Evolutionary conservation across 2,329 filamentous ascomycete species (phyloP).

Genomic region (Leptographium galeiforme): DNA sequence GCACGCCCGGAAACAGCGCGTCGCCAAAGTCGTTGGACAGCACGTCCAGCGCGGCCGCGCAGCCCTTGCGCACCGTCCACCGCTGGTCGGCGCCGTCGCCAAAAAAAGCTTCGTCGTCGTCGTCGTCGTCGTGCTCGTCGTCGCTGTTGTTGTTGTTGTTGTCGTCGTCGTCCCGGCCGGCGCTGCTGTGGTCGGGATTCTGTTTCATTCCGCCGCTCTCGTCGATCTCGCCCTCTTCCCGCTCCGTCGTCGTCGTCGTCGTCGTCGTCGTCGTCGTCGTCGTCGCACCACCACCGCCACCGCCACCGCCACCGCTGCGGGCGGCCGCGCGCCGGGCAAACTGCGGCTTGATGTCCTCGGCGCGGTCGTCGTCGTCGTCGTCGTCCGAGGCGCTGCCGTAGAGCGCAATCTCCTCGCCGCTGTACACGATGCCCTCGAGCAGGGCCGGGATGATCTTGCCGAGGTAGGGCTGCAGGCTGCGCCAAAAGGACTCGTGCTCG

Average conservation of each 20-base stretch:
- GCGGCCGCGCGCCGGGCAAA: conserved; percentile 63
- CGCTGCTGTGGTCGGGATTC: conserved; percentile 38
- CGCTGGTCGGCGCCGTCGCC: conserved; percentile 76
- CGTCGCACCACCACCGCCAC: conserved; percentile 16
- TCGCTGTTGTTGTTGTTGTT: conserved; percentile 62
- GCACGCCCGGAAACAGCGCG: conserved; percentile 77
- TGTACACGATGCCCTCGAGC: conserved; percentile 91
- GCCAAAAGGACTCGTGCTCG: conserved; percentile 71
- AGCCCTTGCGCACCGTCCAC: conserved; percentile 96
- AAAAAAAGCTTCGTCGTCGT: conserved; percentile 58
- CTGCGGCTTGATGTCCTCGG: conserved; percentile 80
- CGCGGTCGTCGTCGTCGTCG: conserved; percentile 79
- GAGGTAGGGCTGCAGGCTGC: conserved; percentile 63
- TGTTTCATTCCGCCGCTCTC: too few relatives aligned
- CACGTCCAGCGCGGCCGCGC: conserved; percentile 85
- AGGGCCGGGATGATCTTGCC: conserved; percentile 79
- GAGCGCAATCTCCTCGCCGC: conserved; percentile 79
- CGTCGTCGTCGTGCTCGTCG: conserved; percentile 78
- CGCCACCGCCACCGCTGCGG: conserved; percentile 39
- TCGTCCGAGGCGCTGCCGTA: conserved; percentile 77
- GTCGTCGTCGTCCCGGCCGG: conserved; percentile 31
- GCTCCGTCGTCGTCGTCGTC: conserved; percentile 24
- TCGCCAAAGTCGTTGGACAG: conserved; percentile 83
- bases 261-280: conserved; percentile 39
- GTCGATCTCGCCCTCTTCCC: conserved; percentile 59